Percentiles rank a stretch among this genome's conserved stretches.
These are phyloP conservation scores for Colletotrichum musae DNA, from an alignment of 2,329 filamentous ascomycete genomes.

Conservation along the genomic window DNA sequence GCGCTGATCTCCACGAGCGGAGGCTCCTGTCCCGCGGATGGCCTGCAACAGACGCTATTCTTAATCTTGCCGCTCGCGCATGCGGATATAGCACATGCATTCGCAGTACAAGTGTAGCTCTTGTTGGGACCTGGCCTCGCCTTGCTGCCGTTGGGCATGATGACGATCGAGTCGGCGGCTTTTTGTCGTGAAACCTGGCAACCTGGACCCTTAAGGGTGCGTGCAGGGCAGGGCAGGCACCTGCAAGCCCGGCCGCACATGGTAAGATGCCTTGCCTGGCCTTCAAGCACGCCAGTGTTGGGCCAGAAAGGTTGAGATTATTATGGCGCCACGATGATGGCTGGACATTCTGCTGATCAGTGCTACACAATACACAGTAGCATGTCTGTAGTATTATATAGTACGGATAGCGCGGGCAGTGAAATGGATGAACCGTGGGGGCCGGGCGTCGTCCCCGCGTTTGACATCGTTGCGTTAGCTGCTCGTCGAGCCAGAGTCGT, in stretches of 20 bases:
- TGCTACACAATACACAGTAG: not conserved
- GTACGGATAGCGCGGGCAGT: not conserved
- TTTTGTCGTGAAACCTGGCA: not conserved
- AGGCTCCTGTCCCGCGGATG: not conserved
- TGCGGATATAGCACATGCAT: not conserved
- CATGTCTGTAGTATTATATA: not conserved
- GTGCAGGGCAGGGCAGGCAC: not conserved
- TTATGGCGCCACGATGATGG: conserved; percentile 11
- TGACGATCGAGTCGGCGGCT: not conserved
- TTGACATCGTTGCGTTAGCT: not conserved
- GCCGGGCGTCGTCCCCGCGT: conserved; percentile 6
- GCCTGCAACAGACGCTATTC: no score
- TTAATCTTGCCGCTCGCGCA: not conserved
- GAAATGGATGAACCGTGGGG: conserved; percentile 25
- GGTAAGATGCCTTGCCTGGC: not conserved
- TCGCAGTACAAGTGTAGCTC: not conserved
- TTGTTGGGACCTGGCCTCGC: not conserved
- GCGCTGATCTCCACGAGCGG: not conserved
- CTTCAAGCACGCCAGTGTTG: conserved; percentile 1
- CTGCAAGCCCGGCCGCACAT: not conserved
- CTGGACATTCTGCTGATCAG: not conserved
- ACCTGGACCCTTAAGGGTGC: conserved; percentile 23
- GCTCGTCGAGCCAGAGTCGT: not conserved
- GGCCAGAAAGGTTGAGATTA: not conserved
- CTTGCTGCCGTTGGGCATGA: no score